Conservation (phyloP, 495 filamentous ascomycete species). For the Neurospora sp. region DNA sequence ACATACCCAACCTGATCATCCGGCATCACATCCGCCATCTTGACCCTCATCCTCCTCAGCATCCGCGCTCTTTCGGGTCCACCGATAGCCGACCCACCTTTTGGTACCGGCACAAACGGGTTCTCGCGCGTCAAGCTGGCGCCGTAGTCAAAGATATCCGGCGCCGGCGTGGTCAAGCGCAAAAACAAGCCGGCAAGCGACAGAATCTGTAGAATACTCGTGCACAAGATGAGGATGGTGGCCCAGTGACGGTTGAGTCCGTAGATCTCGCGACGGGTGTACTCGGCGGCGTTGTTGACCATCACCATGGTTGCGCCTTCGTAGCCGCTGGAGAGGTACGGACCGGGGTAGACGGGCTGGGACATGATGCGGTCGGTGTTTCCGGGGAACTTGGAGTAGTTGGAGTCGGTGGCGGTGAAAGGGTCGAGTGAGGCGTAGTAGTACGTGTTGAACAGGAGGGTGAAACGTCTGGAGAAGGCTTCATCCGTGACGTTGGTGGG, state of each 20-base stretch:
- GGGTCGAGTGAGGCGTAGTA: not conserved
- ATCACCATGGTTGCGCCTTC: not conserved
- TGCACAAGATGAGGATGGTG: not conserved
- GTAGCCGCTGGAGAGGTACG: not conserved
- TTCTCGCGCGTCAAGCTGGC: not conserved
- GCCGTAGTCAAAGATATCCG: not conserved
- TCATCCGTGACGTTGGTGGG: not conserved
- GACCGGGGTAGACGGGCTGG: not conserved
- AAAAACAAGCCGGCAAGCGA: not conserved
- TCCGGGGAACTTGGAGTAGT: not conserved
- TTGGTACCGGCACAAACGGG: not conserved
- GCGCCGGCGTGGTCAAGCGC: not conserved
- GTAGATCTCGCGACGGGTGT: not conserved
- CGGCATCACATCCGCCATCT: not conserved
- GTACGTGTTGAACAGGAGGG: not conserved
- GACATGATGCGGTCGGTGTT: not conserved
- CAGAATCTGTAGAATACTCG: not conserved
- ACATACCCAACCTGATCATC: not conserved
- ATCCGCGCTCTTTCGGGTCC: not conserved
- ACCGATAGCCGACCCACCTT: not conserved
- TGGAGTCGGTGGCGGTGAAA: not conserved
- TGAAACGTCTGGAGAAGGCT: not conserved
- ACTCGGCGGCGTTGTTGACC: not conserved
- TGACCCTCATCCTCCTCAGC: not conserved
- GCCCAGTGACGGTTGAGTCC: not conserved